Base-by-base conservation (phyloP, 2,329 filamentous ascomycete species). In the Canariomyces notabilis region DNA sequence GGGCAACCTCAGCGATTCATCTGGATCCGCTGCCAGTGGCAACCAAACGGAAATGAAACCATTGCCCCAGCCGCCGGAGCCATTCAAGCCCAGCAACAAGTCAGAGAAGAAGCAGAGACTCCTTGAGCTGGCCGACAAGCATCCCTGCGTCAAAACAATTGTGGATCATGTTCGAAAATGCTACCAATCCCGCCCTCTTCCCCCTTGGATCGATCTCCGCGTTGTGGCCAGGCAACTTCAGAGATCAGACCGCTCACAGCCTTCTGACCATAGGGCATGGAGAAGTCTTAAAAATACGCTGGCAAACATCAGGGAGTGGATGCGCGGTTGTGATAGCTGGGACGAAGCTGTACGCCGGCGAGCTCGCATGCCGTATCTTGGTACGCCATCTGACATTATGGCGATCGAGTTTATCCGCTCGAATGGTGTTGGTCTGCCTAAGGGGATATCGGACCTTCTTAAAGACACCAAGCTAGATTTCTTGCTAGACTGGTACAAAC, bases 361-460 rank as follows among this genome's bases (percentile, higher is more conserved):
- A 43, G 37, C 9, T 18, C 5, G 12, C 20, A 51, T 51, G 49
- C 49, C 42, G 11, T 35, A 48, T 20, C 14, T 51, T 15, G 45
- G 49, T 11, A 32, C 21, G 9, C 26, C 15, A 4, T 51, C 45
- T 18, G 45, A 51, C 7, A 46, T 51, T 22, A 42, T 43, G 11
- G 37, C 45, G 8, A 4, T 31, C 11, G 38, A 39, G 31, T 45
- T 50, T 16, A 38, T 49, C 15, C 14, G 42, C 2, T 16, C 21
- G 14, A 42, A 38, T 6, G 4, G 14, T 1, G 18, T 16, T 6
- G 29, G 5, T 3, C 2, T 42, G 2, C 48, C 41, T 2, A 47
- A 33, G 2, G 15, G 16, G 16, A 2, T 48, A 2, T 20, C 33
- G 32, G 6, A 20, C 5, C 0, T 2, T 11, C 20, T 51, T n/a